Conservation (phyloP, 257 asterid genomes). For the Rhazya stricta region DNA sequence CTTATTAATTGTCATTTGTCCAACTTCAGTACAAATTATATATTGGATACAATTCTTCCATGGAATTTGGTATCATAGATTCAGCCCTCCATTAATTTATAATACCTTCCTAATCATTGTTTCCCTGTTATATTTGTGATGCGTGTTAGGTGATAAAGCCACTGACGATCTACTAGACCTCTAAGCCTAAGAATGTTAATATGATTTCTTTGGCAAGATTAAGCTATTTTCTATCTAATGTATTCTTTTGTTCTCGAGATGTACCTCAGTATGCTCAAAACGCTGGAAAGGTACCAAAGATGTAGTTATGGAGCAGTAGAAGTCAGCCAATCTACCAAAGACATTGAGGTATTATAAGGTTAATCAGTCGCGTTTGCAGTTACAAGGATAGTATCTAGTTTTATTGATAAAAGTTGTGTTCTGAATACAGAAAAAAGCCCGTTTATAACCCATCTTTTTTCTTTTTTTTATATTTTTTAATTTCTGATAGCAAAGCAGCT, state of each 20-base stretch:
- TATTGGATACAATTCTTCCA: not conserved
- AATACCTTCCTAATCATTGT: not conserved
- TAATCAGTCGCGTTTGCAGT: not conserved
- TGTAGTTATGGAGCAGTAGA: constrained; percentile 81
- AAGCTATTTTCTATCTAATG: not conserved
- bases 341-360: constrained; percentile 51
- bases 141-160: not conserved
- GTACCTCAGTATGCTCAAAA: constrained; percentile 72
- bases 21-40: not conserved
- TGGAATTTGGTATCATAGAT: not conserved
- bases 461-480: not conserved
- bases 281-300: constrained; percentile 89
- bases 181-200: not conserved
- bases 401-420: not conserved
- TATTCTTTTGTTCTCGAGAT: not conserved
- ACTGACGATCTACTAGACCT: not conserved
- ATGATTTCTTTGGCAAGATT: not conserved
- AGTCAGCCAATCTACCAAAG: constrained; percentile 57
- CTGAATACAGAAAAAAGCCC: not conserved
- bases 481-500: constrained; percentile 66
- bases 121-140: not conserved
- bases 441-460: not conserved
- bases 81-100: not conserved
- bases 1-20: not conserved
- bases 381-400: no score